Conservation (phyloP, 1,284 basidiomycete species). For the Boletus smithii region DNA sequence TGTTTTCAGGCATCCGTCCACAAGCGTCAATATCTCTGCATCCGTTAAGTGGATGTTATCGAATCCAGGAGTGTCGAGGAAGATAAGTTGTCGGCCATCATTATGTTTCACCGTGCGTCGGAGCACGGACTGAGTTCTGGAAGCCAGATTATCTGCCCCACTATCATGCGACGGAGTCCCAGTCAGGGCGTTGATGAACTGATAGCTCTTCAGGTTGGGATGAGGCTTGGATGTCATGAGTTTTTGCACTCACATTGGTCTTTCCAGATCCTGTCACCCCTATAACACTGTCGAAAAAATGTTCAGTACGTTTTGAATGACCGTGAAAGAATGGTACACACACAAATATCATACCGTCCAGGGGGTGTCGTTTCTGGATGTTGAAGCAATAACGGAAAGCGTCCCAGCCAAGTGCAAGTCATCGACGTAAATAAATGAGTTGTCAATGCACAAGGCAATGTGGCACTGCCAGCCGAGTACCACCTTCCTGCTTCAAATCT, state of each 20-base stretch:
- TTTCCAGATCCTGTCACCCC: constrained; percentile 15
- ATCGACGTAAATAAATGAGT: no score
- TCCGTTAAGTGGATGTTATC: background rate
- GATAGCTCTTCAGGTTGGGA: background rate
- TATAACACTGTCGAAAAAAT: constrained; percentile 3
- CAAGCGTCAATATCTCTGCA: background rate
- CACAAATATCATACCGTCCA: constrained; percentile 5
- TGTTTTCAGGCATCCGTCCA: background rate
- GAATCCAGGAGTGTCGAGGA: constrained; percentile 15
- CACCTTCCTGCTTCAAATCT: no score
- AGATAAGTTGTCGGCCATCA: constrained; percentile 1
- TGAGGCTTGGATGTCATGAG: background rate
- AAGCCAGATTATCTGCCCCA: background rate
- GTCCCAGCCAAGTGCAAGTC: no score
- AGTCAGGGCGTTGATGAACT: constrained; percentile 10
- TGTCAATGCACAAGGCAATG: no score
- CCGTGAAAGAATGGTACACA: background rate
- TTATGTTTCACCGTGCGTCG: background rate
- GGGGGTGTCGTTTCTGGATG: background rate
- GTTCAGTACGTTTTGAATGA: background rate
- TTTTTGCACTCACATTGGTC: constrained; percentile 2
- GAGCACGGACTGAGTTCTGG: background rate
- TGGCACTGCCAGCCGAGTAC: no score
- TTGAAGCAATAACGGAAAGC: no score
- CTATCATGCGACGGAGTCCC: background rate